Evolutionary conservation across 495 filamentous ascomycete species (phyloP).

Genomic region (Pyrenula aspistea): DNA sequence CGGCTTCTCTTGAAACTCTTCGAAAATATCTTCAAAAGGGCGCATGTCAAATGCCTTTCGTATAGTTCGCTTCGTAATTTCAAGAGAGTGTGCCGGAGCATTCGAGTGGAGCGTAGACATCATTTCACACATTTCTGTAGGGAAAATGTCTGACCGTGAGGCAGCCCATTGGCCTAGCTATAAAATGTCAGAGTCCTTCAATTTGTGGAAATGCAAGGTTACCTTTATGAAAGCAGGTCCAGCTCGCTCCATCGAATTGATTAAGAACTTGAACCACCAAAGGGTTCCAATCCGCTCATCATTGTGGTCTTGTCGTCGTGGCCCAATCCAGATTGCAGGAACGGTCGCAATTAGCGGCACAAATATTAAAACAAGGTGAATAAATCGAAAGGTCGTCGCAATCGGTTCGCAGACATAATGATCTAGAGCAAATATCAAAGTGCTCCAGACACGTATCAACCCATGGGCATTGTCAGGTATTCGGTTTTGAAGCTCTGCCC

Average conservation of each 20-base stretch:
- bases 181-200: slow-evolving; percentile 3
- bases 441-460: slow-evolving; percentile 36
- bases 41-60: slow-evolving; percentile 67
- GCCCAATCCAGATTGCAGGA: slow-evolving; percentile 72
- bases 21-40: slow-evolving; percentile 83
- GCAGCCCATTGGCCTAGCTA: slow-evolving; percentile 99
- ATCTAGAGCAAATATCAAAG: slow-evolving; percentile 51
- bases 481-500: slow-evolving; percentile 57
- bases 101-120: slow-evolving; percentile 96
- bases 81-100: slow-evolving; percentile 80
- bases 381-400: slow-evolving; percentile 73
- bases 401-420: slow-evolving; percentile 73
- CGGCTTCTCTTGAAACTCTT: slow-evolving; percentile 86
- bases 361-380: slow-evolving; percentile 80
- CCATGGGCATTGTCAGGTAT: slow-evolving; percentile 48
- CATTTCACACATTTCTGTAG: slow-evolving; percentile 77
- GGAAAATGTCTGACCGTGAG: slow-evolving; percentile 93
- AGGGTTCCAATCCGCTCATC: slow-evolving; percentile 68
- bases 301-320: slow-evolving; percentile 40
- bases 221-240: slow-evolving; percentile 99
- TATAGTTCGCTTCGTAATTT: slow-evolving; percentile 68
- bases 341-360: slow-evolving; percentile 74
- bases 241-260: slow-evolving; percentile 81
- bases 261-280: slow-evolving; percentile 92
- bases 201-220: too few relatives aligned